phyloP scores from a whole-genome alignment of 202 grass and related monocot genomes.

The Brachypodium distachyon region DNA sequence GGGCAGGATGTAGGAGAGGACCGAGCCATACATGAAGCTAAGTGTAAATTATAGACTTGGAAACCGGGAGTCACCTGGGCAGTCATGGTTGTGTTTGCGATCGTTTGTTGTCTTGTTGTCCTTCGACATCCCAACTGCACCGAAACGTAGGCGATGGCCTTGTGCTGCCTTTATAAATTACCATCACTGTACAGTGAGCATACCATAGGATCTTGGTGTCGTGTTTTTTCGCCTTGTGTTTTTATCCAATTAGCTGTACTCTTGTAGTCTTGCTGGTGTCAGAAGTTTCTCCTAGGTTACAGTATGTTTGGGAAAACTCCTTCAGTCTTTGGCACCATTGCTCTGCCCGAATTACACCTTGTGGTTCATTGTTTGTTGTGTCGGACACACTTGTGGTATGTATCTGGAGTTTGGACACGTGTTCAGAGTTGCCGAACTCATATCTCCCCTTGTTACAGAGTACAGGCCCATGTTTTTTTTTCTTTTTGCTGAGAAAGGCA shows the following conservation, averaged over 20 bases:
- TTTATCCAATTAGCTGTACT: background rate
- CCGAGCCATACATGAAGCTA: conserved; percentile 14
- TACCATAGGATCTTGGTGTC: conserved; percentile 17
- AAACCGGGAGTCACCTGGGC: conserved; percentile 9
- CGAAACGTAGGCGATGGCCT: background rate
- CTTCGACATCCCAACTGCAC: conserved; percentile 10
- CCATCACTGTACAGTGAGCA: conserved; percentile 39
- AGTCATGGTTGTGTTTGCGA: background rate
- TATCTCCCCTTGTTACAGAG: no score
- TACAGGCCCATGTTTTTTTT: no score
- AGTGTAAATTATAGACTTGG: conserved; percentile 42
- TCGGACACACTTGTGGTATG: background rate
- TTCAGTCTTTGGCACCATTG: background rate
- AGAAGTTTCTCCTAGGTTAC: background rate
- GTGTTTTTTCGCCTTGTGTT: background rate
- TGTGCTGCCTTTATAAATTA: conserved; percentile 31
- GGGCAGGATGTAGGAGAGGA: conserved; percentile 17
- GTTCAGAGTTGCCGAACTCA: background rate
- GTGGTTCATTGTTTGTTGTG: background rate
- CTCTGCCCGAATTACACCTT: background rate
- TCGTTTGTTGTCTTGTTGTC: background rate
- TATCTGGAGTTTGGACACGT: background rate
- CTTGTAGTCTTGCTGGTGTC: background rate
- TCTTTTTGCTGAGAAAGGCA: no score
- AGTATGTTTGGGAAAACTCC: background rate